Base-by-base conservation (phyloP, 805 yeast genomes). In the Metschnikowia amazonensis region DNA sequence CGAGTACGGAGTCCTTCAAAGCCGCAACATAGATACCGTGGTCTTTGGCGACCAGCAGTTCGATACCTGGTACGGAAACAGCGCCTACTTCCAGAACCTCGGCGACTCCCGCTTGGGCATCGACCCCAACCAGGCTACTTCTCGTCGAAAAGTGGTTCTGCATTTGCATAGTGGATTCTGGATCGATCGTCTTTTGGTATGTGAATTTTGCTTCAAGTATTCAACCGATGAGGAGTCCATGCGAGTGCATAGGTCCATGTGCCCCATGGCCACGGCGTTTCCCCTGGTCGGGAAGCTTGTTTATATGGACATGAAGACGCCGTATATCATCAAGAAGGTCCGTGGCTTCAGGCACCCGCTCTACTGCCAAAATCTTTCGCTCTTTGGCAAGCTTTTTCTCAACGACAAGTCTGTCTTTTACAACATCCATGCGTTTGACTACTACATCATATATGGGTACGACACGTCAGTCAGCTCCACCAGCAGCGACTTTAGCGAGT, bases 351-450 rank as follows among this genome's bases (percentile, higher is more conserved):
- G 76, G 34, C 79, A 84, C 55, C 69, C 73, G 45, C 63, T 89
- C 21, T 89, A 82, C 53, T 81, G 96, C 52, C 98, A 92, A 61
- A 82, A 87, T 54, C 64, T 94, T 47, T 82, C 92, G 49, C 70
- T 94, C 5, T 84, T 92, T 62, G 94, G 95, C 0, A 89, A 90
- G 64, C 75, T 94, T 31, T 94, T 88, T 57, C 74, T 94, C 7
- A 96, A 89, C 50, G 89, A 87, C 61, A 94, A 94, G 65, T 87
- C 96, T 0, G 84, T 92, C 27, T 88, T 82, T 63, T 92, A 85
- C 66, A 77, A 82, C 30, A 80, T 89, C 3, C 90, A 86, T 30
- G 76, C 78, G 45, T 92, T 86, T 64, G 90, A 86, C 49, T 88
- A 89, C 63, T 94, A 82, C 62, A 74, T 89, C 23, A 70, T 82